These are phyloP conservation scores for Tricholoma furcatifolium DNA, from an alignment of 768 basidiomycete species.

Conservation along the genomic window DNA sequence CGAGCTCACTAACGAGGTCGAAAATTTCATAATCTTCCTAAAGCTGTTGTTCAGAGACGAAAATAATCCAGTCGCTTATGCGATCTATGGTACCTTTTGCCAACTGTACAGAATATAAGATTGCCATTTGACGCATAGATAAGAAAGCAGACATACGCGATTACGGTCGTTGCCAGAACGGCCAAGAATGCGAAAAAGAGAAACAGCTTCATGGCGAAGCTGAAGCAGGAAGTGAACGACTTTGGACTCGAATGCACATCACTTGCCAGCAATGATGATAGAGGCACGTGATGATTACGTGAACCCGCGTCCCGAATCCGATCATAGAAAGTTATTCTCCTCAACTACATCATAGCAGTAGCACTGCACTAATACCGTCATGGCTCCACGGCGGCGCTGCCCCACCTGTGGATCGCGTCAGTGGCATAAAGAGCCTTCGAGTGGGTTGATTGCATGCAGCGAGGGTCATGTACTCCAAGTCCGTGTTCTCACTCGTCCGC, in stretches of 20 bases:
- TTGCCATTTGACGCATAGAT: not conserved
- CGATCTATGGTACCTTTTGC: conserved; percentile 54
- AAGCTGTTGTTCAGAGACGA: not conserved
- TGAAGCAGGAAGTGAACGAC: not conserved
- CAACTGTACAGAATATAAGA: conserved; percentile 42
- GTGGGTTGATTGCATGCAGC: conserved; percentile 81
- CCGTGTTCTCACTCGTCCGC: conserved; percentile 16
- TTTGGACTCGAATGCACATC: not conserved
- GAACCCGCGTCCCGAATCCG: conserved; percentile 7
- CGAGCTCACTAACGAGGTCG: conserved; percentile 82
- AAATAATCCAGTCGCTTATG: not conserved
- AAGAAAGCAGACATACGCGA: conserved; percentile 50
- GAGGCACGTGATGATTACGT: conserved; percentile 3
- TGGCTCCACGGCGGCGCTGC: conserved; percentile 69
- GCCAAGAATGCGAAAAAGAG: conserved; percentile 48
- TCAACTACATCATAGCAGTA: not conserved
- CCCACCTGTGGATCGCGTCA: conserved; percentile 78
- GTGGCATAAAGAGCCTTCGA: conserved; percentile 85
- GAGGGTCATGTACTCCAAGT: conserved; percentile 93
- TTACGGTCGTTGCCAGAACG: conserved; percentile 47
- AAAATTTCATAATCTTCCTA: conserved; percentile 97
- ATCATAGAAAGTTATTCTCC: conserved; percentile 1
- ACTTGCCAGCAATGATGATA: conserved; percentile 7
- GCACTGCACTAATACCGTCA: conserved; percentile 18
- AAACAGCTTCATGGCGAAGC: conserved; percentile 49